phyloP scores from a whole-genome alignment of 345 rosid species.

The Orychophragmus violaceus region DNA sequence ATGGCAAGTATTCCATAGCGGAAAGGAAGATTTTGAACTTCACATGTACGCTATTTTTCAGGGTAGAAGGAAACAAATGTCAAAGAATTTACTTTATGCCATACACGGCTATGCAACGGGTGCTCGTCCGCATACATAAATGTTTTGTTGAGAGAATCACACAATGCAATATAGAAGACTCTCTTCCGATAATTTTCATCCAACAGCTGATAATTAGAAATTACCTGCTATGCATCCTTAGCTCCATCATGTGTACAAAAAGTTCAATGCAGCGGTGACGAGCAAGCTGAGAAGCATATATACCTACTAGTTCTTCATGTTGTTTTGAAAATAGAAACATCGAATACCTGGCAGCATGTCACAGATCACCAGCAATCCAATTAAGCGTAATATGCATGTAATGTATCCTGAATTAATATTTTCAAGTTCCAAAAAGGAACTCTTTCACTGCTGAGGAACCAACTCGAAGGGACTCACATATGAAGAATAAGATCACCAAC shows the following conservation, averaged over 20 bases:
- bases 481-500: constrained; percentile 91
- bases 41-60: constrained; percentile 61
- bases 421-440: constrained; percentile 1
- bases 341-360: constrained; percentile 64
- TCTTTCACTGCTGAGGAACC: not conserved
- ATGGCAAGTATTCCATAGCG: constrained; percentile 83
- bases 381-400: constrained; percentile 1
- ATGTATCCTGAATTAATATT: not conserved
- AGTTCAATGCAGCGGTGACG: constrained; percentile 88
- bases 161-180: constrained; percentile 4
- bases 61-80: constrained; percentile 14
- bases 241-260: constrained; percentile 98
- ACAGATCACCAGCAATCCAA: constrained; percentile 22
- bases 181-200: not conserved
- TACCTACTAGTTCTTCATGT: constrained; percentile 88
- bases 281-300: constrained; percentile 97
- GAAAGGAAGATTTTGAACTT: constrained; percentile 88
- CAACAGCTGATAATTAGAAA: not conserved
- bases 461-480: constrained; percentile 49
- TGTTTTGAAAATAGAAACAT: constrained; percentile 95
- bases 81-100: constrained; percentile 6
- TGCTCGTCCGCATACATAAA: not conserved
- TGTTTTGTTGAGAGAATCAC: not conserved
- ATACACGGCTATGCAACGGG: not conserved
- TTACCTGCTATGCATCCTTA: constrained; percentile 85